phyloP scores from a whole-genome alignment of 768 basidiomycete species.

The Rhodotorula babjevae region DNA sequence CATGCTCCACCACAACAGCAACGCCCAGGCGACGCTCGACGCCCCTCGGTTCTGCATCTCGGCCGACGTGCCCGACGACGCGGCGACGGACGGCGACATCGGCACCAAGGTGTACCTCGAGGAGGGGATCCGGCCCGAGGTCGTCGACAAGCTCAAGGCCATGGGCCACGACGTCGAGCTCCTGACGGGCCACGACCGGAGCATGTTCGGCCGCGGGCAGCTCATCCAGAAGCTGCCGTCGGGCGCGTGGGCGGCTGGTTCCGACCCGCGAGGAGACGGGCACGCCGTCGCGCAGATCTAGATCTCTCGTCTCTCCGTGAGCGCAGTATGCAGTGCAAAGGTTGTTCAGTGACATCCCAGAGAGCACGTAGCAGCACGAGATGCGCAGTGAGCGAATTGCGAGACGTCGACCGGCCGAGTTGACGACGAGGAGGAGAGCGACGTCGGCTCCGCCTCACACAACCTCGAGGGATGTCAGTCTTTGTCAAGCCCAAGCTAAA shows the following conservation, averaged over 20 bases:
- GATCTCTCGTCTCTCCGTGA: neutral
- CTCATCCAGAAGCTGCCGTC: constrained; percentile 74
- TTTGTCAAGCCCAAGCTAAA: constrained; percentile 67
- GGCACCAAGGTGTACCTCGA: constrained; percentile 87
- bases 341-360: no score
- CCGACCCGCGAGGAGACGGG: constrained; percentile 55
- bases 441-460: no score
- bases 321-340: no score
- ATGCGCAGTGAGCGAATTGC: no score
- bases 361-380: no score
- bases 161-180: constrained; percentile 83
- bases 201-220: constrained; percentile 70
- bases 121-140: constrained; percentile 61
- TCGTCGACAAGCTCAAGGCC: constrained; percentile 62
- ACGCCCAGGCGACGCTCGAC: constrained; percentile 82
- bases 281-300: constrained; percentile 35
- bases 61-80: constrained; percentile 59
- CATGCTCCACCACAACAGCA: constrained; percentile 66
- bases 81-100: constrained; percentile 58
- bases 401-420: no score
- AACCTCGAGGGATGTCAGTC: constrained; percentile 4
- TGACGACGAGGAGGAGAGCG: no score
- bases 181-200: constrained; percentile 55
- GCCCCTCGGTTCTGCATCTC: constrained; percentile 96
- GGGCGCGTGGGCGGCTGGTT: constrained; percentile 91